Percentiles rank a stretch among this genome's conserved stretches.
Evolutionary conservation across 331 rosid species (phyloP).

Genomic region (Ulmus americana): DNA sequence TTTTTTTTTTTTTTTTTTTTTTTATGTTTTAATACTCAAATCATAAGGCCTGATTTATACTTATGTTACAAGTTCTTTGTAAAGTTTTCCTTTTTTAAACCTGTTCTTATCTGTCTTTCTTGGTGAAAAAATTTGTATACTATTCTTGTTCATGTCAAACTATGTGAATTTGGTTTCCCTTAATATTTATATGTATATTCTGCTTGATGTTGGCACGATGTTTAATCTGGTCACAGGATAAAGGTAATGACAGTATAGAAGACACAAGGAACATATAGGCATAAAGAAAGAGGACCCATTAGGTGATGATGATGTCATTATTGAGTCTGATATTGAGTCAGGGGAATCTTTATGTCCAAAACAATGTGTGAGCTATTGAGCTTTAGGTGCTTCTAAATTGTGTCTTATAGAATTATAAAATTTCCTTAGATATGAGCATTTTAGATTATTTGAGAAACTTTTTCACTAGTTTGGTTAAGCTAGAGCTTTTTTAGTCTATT

Average conservation of each 20-base stretch:
- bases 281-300: slow-evolving; percentile 20
- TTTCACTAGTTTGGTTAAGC: neutral
- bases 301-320: slow-evolving; percentile 36
- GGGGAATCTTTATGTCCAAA: slow-evolving; percentile 77
- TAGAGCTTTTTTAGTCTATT: slow-evolving; percentile 16
- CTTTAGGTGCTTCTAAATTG: slow-evolving; percentile 16
- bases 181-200: neutral
- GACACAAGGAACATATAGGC: slow-evolving; percentile 25
- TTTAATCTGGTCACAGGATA: slow-evolving; percentile 36
- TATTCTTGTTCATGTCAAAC: neutral
- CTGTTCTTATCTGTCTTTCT: neutral
- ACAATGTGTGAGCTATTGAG: slow-evolving; percentile 50
- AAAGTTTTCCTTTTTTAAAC: neutral
- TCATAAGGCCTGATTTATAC: neutral
- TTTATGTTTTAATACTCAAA: neutral
- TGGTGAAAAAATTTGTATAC: neutral
- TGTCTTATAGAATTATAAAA: slow-evolving; percentile 14
- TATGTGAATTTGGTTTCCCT: neutral
- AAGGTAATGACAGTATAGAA: slow-evolving; percentile 20
- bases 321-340: slow-evolving; percentile 77
- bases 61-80: neutral
- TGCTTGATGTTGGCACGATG: neutral
- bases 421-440: neutral
- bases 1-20: neutral
- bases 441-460: neutral